Conservation (phyloP, 2,329 filamentous ascomycete genomes). For the Trichoderma breve region DNA sequence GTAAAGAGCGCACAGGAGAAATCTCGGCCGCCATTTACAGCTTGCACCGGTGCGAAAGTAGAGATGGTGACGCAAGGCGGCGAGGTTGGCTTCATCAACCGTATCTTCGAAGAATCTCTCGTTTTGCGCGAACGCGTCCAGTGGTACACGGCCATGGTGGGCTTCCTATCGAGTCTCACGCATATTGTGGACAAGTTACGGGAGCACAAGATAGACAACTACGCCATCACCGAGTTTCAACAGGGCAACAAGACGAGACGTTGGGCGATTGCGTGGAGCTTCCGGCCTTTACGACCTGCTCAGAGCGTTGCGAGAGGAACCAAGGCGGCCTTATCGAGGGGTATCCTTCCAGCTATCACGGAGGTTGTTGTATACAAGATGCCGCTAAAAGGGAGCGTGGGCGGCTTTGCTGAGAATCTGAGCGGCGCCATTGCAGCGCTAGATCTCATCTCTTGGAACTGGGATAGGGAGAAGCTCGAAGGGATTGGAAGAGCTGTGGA, state of each 20-base stretch:
- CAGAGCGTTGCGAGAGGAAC: constrained; percentile 45
- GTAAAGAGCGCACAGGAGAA: constrained; percentile 63
- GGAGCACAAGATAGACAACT: constrained; percentile 65
- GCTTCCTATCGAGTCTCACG: constrained; percentile 70
- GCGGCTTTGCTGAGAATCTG: constrained; percentile 35
- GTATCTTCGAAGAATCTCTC: constrained; percentile 70
- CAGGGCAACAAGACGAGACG: constrained; percentile 76
- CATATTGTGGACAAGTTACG: constrained; percentile 59
- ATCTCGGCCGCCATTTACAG: constrained; percentile 63
- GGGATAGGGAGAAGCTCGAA: constrained; percentile 51
- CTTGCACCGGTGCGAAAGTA: constrained; percentile 70
- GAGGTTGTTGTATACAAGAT: constrained; percentile 46
- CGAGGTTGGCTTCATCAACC: constrained; percentile 70
- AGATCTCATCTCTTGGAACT: constrained; percentile 61
- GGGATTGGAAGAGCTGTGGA: constrained; percentile 64
- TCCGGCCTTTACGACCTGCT: constrained; percentile 62
- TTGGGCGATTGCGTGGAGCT: constrained; percentile 91
- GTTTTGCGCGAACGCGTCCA: constrained; percentile 58
- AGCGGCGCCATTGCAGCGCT: constrained; percentile 52
- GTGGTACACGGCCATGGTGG: constrained; percentile 93
- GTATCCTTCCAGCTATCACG: constrained; percentile 43
- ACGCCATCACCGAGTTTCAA: constrained; percentile 75
- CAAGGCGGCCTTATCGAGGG: constrained; percentile 40
- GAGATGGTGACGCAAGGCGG: constrained; percentile 87
- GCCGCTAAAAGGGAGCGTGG: constrained; percentile 36